Base-by-base conservation (phyloP, 225 moss, liverwort and hornwort species). In the Bryum argenteum region DNA sequence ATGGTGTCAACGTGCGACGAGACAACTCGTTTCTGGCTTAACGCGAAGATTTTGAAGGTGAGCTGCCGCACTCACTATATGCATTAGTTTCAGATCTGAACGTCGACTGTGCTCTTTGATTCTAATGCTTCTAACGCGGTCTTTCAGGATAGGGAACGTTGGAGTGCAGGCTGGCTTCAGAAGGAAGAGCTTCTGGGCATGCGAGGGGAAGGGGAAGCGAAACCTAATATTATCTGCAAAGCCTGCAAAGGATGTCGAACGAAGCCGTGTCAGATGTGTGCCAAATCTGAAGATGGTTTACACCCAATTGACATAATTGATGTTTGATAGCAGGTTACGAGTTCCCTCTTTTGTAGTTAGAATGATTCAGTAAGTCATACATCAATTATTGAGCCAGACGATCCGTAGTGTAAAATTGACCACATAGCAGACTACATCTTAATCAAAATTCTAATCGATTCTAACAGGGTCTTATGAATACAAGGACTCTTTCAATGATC, bases 101-200 rank as follows among this genome's bases (percentile, higher is more conserved):
- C 33, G 7, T 33, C 33, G 5, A 5, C 5, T 33, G 5, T 33
- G 33, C 33, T 33, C 23, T 63, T 2, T 56, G 26, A 75, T 22
- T 12, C 28, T 26, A 23, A 39, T 66, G 44, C 43, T 38, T n/a
- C n/a, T n/a, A n/a, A 39, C 56, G 33, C 45, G 54, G 40, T 62
- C 22, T 62, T 71, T 26, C 84, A 96, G 96, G 96, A 93, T 11
- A 83, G 96, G 80, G 91, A 93, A 61, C 85, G 90, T 53, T 96
- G 96, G 96, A 91, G 93, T 72, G 90, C 93, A 81, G 93, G 91
- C 41, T 96, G 96, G 96, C 93, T 91, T 8, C 93, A 93, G 72
- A 93, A 86, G 77, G 74, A 73, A 37, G 90, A 96, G 40, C 87
- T 93, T 23, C 47, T 90, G 20, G 83, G 81, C 14, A 84, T 88